These are phyloP conservation scores for Verticillium albo-atrum DNA, from an alignment of 2,329 filamentous ascomycete genomes.

Conservation along the genomic window DNA sequence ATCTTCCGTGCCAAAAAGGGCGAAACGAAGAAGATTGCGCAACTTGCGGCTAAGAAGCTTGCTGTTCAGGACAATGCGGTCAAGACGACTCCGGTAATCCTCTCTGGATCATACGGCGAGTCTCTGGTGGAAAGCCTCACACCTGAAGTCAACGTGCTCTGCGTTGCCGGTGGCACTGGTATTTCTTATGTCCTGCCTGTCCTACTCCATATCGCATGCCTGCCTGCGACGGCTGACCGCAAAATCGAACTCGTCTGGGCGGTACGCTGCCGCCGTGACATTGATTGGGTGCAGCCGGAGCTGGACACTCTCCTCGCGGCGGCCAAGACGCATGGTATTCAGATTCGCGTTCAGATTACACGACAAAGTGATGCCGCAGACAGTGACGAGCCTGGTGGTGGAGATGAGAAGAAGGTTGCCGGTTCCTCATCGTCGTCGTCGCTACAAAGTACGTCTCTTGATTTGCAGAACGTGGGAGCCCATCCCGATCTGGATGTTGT, in stretches of 20 bases:
- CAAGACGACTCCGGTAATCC: conserved; percentile 49
- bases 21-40: conserved; percentile 54
- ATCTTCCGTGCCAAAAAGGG: conserved; percentile 54
- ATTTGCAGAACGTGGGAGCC: conserved; percentile 1
- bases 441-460: conserved; percentile 2
- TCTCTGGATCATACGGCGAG: conserved; percentile 61
- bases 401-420: conserved; percentile 17
- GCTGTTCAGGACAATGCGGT: conserved; percentile 53
- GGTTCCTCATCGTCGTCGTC: background rate
- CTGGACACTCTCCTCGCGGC: conserved; percentile 21
- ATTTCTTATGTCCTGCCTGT: background rate
- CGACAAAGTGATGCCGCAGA: conserved; percentile 9
- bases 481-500: conserved; percentile 42
- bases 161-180: conserved; percentile 28
- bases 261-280: background rate
- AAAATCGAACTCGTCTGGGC: conserved; percentile 1
- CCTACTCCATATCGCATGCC: background rate
- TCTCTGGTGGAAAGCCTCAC: conserved; percentile 29
- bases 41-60: conserved; percentile 34
- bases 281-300: conserved; percentile 3
- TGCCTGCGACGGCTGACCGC: background rate
- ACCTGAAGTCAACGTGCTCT: conserved; percentile 33
- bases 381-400: background rate
- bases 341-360: conserved; percentile 1
- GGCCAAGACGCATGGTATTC: conserved; percentile 1